A percentile compares a stretch with the other conserved stretches of the same genome.
phyloP scores from a whole-genome alignment of 331 rosid genomes.

The Spiraea crenata region DNA sequence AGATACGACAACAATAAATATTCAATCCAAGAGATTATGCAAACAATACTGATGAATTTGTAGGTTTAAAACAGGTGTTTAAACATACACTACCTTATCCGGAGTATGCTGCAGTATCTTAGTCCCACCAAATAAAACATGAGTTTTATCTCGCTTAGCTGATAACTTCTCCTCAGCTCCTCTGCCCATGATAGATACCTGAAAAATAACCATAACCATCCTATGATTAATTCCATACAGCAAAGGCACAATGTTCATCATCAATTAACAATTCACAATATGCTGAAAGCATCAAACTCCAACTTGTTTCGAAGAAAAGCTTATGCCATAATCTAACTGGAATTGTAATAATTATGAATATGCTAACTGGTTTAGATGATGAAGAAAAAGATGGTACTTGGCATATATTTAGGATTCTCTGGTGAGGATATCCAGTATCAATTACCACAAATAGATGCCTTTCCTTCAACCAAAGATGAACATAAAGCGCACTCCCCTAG shows the following conservation, averaged over 20 bases:
- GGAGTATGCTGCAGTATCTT: constrained; percentile 96
- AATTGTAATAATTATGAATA: not conserved
- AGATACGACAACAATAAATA: constrained; percentile 20
- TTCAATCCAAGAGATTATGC: constrained; percentile 10
- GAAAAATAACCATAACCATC: constrained; percentile 24
- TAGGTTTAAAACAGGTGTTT: not conserved
- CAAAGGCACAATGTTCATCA: not conserved
- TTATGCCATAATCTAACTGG: not conserved
- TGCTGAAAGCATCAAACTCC: not conserved
- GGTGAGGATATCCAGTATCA: not conserved
- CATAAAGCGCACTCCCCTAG: not conserved
- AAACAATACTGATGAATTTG: constrained; percentile 1
- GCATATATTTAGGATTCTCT: not conserved
- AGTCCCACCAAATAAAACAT: constrained; percentile 94
- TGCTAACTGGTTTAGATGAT: not conserved
- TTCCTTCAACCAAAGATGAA: too few relatives aligned
- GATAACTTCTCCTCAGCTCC: constrained; percentile 79
- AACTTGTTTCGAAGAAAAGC: not conserved
- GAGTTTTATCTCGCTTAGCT: constrained; percentile 75
- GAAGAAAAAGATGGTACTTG: too few relatives aligned
- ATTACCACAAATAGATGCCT: too few relatives aligned
- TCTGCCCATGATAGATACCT: constrained; percentile 75
- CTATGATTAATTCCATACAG: not conserved
- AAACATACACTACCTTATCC: constrained; percentile 63
- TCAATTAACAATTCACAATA: not conserved